Evolutionary conservation across 345 rosid species (phyloP), one percentile per base, ranked within the genome.

Genomic region (Melaleuca alternifolia): DNA sequence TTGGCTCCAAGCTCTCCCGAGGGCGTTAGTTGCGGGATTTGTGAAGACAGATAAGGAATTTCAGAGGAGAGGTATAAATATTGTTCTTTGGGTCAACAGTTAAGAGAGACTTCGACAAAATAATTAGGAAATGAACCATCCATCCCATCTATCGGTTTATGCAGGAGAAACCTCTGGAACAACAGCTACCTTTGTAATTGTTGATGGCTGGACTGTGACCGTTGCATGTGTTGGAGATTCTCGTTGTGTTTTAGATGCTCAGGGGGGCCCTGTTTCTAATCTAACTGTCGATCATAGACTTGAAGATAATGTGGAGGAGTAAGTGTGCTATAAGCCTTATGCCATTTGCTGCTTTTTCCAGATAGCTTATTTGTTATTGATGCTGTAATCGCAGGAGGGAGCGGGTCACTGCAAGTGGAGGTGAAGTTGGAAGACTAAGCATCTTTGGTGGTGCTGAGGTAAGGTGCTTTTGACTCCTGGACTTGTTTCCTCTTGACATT

Each of bases 161-260:
- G 57, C 93, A 96, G 98, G 99, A 75, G 98, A 97, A 89, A 94
- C 97, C 65, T 97, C 99, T 3, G 98, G 99, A 33, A 97, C 99
- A 75, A 95, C 99, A 54, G 99, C 94, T 26, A 95, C 99, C 46
- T 94, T 97, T 91, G 98, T 97, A 21, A 92, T 97, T 41, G 90
- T 97, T 85, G 99, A 97, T 91, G 94, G 97, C 61, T 95, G 99
- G 99, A 95, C 98, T 48, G 96, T 97, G 79, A 97, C 98, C 0
- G 98, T 94, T 84, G 99, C 99, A 30, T 95, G 94, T 61, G 99
- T 97, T 87, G 99, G 99, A 44, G 99, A 97, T 88, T 95, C 98
- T 2, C 98, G 98, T 5, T 97, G 99, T 88, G 90, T 95, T 87
- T 92, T 97, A 62, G 98, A 95, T 88, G 88, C 98, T 83, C 93